Evolutionary conservation across 2,329 filamentous ascomycete genomes (phyloP).

Genomic region (Exophiala aquamarina): DNA sequence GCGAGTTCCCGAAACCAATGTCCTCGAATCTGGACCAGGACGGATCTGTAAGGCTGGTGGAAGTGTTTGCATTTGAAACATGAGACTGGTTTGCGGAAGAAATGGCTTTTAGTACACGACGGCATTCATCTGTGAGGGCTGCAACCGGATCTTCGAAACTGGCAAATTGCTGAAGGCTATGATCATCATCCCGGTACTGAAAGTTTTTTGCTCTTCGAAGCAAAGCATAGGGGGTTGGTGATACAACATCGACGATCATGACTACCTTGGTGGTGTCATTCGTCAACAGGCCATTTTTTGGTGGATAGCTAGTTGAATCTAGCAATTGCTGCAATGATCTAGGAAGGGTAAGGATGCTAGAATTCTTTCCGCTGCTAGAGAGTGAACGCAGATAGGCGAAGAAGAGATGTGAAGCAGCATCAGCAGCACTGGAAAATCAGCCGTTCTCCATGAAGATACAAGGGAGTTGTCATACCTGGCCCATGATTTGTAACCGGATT

Average conservation of each 20-base stretch:
- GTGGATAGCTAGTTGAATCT: slow-evolving; percentile 91
- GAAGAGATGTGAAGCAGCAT: slow-evolving; percentile 95
- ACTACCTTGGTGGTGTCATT: slow-evolving; percentile 82
- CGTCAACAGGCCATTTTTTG: slow-evolving; percentile 72
- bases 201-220: slow-evolving; percentile 91
- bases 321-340: slow-evolving; percentile 88
- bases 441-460: neutral
- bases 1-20: slow-evolving; percentile 77
- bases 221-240: slow-evolving; percentile 88
- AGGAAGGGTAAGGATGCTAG: slow-evolving; percentile 80
- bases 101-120: slow-evolving; percentile 83
- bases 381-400: slow-evolving; percentile 94
- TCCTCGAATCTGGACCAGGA: slow-evolving; percentile 98
- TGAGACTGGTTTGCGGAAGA: slow-evolving; percentile 85
- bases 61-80: slow-evolving; percentile 67
- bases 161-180: slow-evolving; percentile 79
- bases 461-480: slow-evolving; percentile 57
- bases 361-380: slow-evolving; percentile 66
- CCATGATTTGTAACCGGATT: slow-evolving; percentile 91
- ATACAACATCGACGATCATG: slow-evolving; percentile 95
- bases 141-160: slow-evolving; percentile 85
- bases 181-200: slow-evolving; percentile 87
- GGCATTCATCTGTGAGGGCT: slow-evolving; percentile 90
- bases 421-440: slow-evolving; percentile 67
- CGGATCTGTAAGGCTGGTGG: slow-evolving; percentile 74